Base-by-base conservation (phyloP, 768 basidiomycete species). In the Mycena sanguinolenta region DNA sequence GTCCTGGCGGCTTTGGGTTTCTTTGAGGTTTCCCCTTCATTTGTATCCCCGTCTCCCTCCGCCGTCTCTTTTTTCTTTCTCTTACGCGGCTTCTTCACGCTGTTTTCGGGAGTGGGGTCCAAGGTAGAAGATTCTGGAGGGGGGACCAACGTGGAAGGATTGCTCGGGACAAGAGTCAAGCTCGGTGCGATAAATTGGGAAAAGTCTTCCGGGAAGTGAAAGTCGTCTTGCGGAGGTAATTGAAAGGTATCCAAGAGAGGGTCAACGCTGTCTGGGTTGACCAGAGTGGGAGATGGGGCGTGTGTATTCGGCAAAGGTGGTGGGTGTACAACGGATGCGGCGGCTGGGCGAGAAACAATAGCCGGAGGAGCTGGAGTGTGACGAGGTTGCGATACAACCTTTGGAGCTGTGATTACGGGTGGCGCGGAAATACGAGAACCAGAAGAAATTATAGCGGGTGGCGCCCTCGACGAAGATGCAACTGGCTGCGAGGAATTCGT, bases 201-300 rank as follows among this genome's bases (percentile, higher is more conserved):
- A 30, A 70, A 52, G 21, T 36, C 38, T 36, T 55, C 69, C 9
- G 69, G 69, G 28, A 70, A 70, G 21, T 38, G 1, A 28, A 61
- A 65, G n/a, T 64, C 64, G 54, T 65, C 62, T 42, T 49, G 58
- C 7, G 58, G 52, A 25, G 52, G 59, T 27, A 30, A 6, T 42
- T 55, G 58, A 32, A 39, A 46, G 38, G 46, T 28, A 49, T 64
- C 23, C 59, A 61, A 61, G 59, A 57, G 10, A 27, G 59, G 21
- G 17, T 17, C 58, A 61, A 44, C 53, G 28, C 7, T 16, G 9
- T 21, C 25, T 3, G 58, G 30, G 28, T 66, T 66, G 3, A 63
- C 59, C 58, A 71, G 54, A 62, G 64, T 63, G 10, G 70, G 59
- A 39, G 70, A 62, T 57, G 64, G 70, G 17, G 64, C 36, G 21